Conservation (phyloP, 331 rosid genomes). For the Pyrus hybrid region DNA sequence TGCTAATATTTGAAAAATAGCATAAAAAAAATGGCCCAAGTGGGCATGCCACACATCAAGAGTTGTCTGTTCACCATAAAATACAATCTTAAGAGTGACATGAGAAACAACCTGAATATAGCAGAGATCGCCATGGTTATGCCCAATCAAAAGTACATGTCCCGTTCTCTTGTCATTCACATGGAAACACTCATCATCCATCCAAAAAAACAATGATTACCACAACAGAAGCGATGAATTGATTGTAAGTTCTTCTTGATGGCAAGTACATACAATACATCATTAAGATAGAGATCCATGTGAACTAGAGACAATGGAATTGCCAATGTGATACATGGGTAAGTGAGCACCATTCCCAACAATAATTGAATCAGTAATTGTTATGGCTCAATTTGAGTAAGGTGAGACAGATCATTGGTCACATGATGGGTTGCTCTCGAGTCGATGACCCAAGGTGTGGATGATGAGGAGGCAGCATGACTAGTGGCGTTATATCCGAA, state of each 20-base stretch:
- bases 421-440: background rate
- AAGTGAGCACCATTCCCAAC: background rate
- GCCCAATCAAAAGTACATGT: background rate
- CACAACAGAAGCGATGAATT: background rate
- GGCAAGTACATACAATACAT: background rate
- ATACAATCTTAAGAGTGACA: background rate
- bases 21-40: background rate
- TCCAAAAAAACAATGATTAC: background rate
- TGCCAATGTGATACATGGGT: background rate
- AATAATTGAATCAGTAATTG: background rate
- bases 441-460: background rate
- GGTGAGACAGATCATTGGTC: background rate
- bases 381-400: background rate
- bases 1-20: background rate
- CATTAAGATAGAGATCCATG: background rate
- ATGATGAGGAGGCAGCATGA: fast-evolving
- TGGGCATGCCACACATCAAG: background rate
- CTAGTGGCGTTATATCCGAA: too few species aligned
- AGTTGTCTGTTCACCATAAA: background rate
- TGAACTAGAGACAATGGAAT: background rate
- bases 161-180: background rate
- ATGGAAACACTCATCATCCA: background rate
- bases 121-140: background rate
- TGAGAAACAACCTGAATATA: background rate
- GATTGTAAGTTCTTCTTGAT: background rate